Percentiles rank a stretch among this genome's conserved stretches.
These are phyloP conservation scores for Geotrichum phurueaensis DNA, from an alignment of 1,139 yeast genomes.

Conservation along the genomic window DNA sequence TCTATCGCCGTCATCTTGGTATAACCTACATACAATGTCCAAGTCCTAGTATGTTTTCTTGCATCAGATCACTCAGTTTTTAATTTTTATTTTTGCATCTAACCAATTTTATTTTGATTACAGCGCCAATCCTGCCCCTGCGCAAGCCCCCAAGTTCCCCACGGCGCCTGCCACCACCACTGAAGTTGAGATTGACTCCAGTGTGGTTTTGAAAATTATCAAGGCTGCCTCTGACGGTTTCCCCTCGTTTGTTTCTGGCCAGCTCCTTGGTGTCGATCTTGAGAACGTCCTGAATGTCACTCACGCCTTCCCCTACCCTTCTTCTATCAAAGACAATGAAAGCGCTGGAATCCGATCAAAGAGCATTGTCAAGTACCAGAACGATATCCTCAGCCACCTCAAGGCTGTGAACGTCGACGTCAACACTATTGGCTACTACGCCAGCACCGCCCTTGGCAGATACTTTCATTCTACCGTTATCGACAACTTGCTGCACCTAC, in stretches of 20 bases:
- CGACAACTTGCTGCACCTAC: slow-evolving; percentile 63
- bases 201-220: slow-evolving; percentile 60
- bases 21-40: background rate
- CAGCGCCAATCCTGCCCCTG: background rate
- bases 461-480: slow-evolving; percentile 60
- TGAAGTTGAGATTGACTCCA: slow-evolving; percentile 33
- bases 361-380: slow-evolving; percentile 63
- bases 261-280: slow-evolving; percentile 66
- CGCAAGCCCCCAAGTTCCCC: slow-evolving; percentile 18
- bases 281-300: slow-evolving; percentile 47
- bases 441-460: slow-evolving; percentile 58
- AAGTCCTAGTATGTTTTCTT: slow-evolving; percentile 7
- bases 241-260: slow-evolving; percentile 68
- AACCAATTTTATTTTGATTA: background rate
- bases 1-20: background rate
- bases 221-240: slow-evolving; percentile 67
- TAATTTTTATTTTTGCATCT: background rate
- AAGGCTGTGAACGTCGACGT: slow-evolving; percentile 62
- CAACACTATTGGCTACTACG: slow-evolving; percentile 80
- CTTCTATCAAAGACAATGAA: slow-evolving; percentile 37
- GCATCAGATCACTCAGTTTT: no score
- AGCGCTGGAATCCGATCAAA: slow-evolving; percentile 41
- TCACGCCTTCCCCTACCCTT: slow-evolving; percentile 62
- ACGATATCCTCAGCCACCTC: slow-evolving; percentile 58
- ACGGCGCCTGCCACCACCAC: slow-evolving; percentile 24